Evolutionary conservation across 768 basidiomycete species (phyloP).

Genomic region (Gymnopilus junonius): DNA sequence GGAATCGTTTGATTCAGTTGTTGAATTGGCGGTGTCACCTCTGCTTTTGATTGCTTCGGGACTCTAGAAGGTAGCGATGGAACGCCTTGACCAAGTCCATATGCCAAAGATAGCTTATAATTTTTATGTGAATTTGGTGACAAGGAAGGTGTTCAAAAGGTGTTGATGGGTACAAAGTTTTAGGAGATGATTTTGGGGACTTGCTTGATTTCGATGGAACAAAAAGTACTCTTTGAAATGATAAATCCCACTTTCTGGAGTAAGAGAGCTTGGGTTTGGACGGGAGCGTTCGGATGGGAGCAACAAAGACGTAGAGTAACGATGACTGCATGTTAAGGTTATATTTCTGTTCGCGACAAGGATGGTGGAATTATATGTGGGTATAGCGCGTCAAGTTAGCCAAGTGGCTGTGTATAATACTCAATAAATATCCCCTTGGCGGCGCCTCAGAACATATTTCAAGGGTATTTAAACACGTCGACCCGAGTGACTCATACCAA

Average conservation of each 20-base stretch:
- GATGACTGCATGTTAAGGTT: conserved; percentile 5
- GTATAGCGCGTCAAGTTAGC: not conserved
- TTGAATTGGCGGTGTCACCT: conserved; percentile 5
- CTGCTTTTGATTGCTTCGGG: conserved; percentile 11
- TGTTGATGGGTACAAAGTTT: not conserved
- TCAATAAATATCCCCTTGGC: no score
- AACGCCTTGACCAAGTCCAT: not conserved
- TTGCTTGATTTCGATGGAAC: not conserved
- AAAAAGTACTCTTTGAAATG: not conserved
- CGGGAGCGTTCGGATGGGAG: not conserved
- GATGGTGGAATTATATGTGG: not conserved
- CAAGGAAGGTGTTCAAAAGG: not conserved
- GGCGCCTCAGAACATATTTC: not conserved
- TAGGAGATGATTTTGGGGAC: not conserved
- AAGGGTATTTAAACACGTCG: not conserved
- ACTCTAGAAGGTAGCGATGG: conserved; percentile 8
- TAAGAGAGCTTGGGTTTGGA: no score
- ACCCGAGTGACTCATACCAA: not conserved
- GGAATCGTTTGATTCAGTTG: not conserved
- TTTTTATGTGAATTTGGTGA: not conserved
- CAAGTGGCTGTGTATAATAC: no score
- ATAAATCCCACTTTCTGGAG: conserved; percentile 1
- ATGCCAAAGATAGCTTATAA: not conserved
- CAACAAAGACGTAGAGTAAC: not conserved
- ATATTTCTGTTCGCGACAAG: not conserved